A percentile compares a stretch with the other conserved stretches of the same genome.
Conservation (phyloP, 2,329 filamentous ascomycete genomes). For the Colletotrichum truncatum region DNA sequence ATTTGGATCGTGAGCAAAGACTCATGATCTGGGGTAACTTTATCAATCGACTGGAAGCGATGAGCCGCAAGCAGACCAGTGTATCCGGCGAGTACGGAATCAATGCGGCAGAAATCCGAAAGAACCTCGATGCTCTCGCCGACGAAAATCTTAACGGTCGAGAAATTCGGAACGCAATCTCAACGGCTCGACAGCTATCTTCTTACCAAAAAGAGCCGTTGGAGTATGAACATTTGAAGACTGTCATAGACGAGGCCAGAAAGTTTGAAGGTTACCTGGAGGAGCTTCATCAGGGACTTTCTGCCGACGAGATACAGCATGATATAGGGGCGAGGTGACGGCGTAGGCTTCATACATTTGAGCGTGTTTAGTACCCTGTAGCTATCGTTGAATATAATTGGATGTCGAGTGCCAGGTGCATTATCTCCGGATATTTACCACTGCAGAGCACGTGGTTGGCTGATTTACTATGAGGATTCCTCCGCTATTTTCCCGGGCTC, state of each 20-base stretch:
- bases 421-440: no score
- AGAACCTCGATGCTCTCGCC: background rate
- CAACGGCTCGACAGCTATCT: background rate
- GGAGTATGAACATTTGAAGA: background rate
- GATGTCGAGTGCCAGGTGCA: no score
- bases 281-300: background rate
- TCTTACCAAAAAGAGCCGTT: background rate
- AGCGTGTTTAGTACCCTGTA: no score
- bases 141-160: background rate
- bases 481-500: no score
- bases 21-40: conserved; percentile 26
- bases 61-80: background rate
- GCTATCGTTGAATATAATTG: no score
- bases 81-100: background rate
- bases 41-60: background rate
- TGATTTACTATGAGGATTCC: no score
- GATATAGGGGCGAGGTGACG: no score
- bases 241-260: background rate
- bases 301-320: background rate
- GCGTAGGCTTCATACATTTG: no score
- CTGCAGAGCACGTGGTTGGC: no score
- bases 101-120: background rate
- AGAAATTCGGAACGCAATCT: conserved; percentile 2
- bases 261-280: background rate
- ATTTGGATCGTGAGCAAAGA: conserved; percentile 25